Conservation (phyloP, 768 basidiomycete genomes). For the Kwoniella sp. region DNA sequence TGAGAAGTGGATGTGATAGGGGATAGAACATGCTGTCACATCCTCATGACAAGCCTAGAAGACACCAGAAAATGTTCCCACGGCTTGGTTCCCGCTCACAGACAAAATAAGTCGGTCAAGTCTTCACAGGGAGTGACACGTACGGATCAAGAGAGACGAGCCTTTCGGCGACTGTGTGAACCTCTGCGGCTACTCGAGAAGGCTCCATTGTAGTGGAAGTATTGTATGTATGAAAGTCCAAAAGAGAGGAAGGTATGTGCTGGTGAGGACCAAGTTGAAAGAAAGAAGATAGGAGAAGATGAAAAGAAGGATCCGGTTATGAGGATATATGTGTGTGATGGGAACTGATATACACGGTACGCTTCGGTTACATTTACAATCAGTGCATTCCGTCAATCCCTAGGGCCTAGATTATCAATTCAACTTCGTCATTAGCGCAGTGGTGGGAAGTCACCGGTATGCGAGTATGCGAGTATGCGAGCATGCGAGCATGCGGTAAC, state of each 20-base stretch:
- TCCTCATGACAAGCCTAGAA: too few species aligned
- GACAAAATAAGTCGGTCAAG: too few species aligned
- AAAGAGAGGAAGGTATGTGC: neutral
- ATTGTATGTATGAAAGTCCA: neutral
- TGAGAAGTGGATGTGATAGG: too few species aligned
- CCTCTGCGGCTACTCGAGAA: slow-evolving; percentile 19
- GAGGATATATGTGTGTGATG: neutral
- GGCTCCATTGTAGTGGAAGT: slow-evolving; percentile 29
- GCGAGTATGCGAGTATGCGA: neutral
- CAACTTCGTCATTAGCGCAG: too few species aligned
- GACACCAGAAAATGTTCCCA: too few species aligned
- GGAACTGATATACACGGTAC: slow-evolving; percentile 2
- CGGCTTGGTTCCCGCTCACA: too few species aligned
- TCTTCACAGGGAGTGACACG: slow-evolving; percentile 21
- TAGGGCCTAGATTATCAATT: too few species aligned
- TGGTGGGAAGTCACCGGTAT: slow-evolving; percentile 14
- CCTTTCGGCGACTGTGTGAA: slow-evolving; percentile 27
- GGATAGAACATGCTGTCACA: too few species aligned
- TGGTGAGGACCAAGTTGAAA: neutral
- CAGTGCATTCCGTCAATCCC: too few species aligned
- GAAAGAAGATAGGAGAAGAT: slow-evolving; percentile 3
- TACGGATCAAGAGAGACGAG: slow-evolving; percentile 42
- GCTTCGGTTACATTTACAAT: too few species aligned
- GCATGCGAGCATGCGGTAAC: neutral
- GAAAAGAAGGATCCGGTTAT: slow-evolving; percentile 3